Evolutionary conservation across 495 filamentous ascomycete species (phyloP).

Genomic region (Oleoguttula mirabilis): DNA sequence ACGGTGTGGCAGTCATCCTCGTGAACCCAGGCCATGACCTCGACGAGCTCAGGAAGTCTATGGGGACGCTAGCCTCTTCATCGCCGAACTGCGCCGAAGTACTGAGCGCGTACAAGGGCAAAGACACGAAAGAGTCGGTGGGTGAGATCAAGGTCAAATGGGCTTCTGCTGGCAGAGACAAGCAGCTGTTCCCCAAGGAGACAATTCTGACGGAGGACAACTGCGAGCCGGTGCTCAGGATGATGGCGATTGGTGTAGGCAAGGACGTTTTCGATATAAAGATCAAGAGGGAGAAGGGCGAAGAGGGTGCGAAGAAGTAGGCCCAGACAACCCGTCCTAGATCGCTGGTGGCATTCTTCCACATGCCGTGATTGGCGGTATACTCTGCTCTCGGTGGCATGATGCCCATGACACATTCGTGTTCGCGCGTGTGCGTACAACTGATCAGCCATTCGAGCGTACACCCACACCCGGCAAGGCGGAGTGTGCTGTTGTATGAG

Average conservation of each 20-base stretch:
- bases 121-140: conserved; percentile 16
- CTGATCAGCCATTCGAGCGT: too few relatives aligned
- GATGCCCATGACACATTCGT: too few relatives aligned
- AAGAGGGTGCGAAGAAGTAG: conserved; percentile 15
- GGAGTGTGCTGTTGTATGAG: too few relatives aligned
- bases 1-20: conserved; percentile 11
- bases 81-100: conserved; percentile 26
- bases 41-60: conserved; percentile 14
- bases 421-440: too few relatives aligned
- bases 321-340: too few relatives aligned
- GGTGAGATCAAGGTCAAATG: conserved; percentile 22
- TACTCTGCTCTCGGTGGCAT: too few relatives aligned
- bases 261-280: conserved; percentile 26
- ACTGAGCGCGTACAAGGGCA: conserved; percentile 21
- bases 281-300: conserved; percentile 9
- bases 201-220: conserved; percentile 26
- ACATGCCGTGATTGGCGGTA: too few relatives aligned
- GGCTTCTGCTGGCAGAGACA: conserved; percentile 23
- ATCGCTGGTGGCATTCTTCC: too few relatives aligned
- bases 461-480: too few relatives aligned
- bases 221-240: conserved; percentile 21
- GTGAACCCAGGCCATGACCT: conserved; percentile 13
- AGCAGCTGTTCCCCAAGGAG: conserved; percentile 21
- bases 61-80: conserved; percentile 10
- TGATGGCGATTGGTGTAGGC: conserved; percentile 24